phyloP scores from a whole-genome alignment of 805 yeast genomes.

The Candida nanaspora region DNA sequence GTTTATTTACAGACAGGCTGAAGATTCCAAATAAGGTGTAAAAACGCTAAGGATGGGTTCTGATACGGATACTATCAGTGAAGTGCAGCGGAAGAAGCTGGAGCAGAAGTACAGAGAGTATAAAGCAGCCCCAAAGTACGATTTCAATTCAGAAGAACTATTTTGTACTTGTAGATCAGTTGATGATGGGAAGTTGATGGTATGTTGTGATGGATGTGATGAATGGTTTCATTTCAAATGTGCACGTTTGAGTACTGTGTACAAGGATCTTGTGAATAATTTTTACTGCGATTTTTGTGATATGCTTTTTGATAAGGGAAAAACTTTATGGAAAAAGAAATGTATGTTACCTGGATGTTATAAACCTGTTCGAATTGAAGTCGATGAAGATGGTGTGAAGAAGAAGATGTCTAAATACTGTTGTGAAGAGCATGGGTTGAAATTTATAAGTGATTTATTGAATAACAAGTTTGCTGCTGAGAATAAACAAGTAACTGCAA shows the following conservation, averaged over 20 bases:
- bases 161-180: constrained; percentile 75
- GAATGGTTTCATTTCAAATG: constrained; percentile 91
- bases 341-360: constrained; percentile 58
- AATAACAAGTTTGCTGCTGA: constrained; percentile 10
- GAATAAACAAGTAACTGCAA: constrained; percentile 1
- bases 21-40: neutral
- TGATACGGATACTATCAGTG: neutral
- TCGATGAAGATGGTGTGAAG: constrained; percentile 3
- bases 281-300: constrained; percentile 74
- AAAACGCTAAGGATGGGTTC: neutral
- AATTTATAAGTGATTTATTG: constrained; percentile 29
- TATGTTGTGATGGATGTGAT: constrained; percentile 92
- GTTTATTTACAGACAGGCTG: too few relatives aligned
- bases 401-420: constrained; percentile 61
- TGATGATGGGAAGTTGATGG: constrained; percentile 79
- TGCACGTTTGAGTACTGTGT: constrained; percentile 46
- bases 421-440: constrained; percentile 58
- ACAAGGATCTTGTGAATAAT: constrained; percentile 49
- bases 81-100: constrained; percentile 9
- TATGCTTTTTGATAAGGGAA: constrained; percentile 35
- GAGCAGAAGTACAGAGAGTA: constrained; percentile 23
- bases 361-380: constrained; percentile 35
- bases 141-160: constrained; percentile 51
- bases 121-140: constrained; percentile 29
- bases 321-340: constrained; percentile 66